Conservation (phyloP, 768 basidiomycete genomes). For the Scleroderma citrinum region DNA sequence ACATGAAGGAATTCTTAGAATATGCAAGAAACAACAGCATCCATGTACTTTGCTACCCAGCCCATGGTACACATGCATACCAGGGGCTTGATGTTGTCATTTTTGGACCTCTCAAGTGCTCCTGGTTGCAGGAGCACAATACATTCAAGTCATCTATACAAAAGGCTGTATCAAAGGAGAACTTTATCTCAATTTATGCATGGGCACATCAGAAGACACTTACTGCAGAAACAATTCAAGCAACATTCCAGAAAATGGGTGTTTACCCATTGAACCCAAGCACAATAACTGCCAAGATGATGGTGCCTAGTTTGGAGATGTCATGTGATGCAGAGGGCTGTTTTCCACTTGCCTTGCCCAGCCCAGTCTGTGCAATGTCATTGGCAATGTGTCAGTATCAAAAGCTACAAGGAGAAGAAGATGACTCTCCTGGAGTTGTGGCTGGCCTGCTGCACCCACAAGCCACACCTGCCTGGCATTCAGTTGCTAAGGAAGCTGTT, state of each 20-base stretch:
- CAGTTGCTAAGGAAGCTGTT: not conserved
- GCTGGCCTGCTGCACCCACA: too few species aligned
- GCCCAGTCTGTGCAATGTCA: slow-evolving; percentile 3
- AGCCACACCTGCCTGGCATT: not conserved
- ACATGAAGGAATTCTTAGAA: slow-evolving; percentile 31
- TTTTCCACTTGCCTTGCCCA: slow-evolving; percentile 17
- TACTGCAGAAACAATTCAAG: slow-evolving; percentile 14
- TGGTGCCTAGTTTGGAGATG: slow-evolving; percentile 32
- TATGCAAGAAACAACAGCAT: slow-evolving; percentile 34
- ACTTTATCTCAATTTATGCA: slow-evolving; percentile 15
- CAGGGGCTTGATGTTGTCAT: slow-evolving; percentile 40
- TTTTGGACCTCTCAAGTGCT: slow-evolving; percentile 28
- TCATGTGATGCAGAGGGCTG: slow-evolving; percentile 11
- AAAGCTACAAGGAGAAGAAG: too few species aligned
- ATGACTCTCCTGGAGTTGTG: too few species aligned
- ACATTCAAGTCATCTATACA: not conserved
- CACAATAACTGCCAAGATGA: slow-evolving; percentile 26
- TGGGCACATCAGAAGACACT: slow-evolving; percentile 10
- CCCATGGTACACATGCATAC: slow-evolving; percentile 18
- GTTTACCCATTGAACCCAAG: slow-evolving; percentile 28
- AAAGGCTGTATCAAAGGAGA: slow-evolving; percentile 1
- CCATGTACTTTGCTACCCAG: slow-evolving; percentile 39
- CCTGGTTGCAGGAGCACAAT: slow-evolving; percentile 17
- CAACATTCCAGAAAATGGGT: slow-evolving; percentile 25
- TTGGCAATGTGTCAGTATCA: slow-evolving; percentile 1